Evolutionary conservation across 352 stramenopile genomes (phyloP).

Genomic region (Plasmopara muralis): DNA sequence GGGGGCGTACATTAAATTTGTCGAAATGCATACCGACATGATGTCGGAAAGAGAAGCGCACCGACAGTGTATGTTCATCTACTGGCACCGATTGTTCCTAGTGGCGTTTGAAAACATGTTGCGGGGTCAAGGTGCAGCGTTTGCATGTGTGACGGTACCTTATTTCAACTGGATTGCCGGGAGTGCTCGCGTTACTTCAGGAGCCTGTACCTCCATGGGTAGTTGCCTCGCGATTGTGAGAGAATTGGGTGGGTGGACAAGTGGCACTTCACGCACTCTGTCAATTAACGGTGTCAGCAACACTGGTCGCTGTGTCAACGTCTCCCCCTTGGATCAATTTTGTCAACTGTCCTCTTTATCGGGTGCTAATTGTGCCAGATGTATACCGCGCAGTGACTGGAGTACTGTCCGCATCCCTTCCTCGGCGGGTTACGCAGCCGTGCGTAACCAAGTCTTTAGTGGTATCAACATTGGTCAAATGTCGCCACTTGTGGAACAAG

Average conservation of each 20-base stretch:
- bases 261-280: conserved; percentile 19
- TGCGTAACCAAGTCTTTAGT: conserved; percentile 44
- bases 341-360: conserved; percentile 29
- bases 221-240: conserved; percentile 37
- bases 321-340: conserved; percentile 44
- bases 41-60: conserved; percentile 48
- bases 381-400: conserved; percentile 49
- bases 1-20: conserved; percentile 51
- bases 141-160: conserved; percentile 67
- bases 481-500: conserved; percentile 35
- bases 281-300: conserved; percentile 46
- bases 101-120: conserved; percentile 81
- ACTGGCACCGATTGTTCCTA: conserved; percentile 72
- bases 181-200: conserved; percentile 30
- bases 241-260: conserved; percentile 35
- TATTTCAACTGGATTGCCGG: conserved; percentile 75
- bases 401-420: conserved; percentile 22
- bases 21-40: conserved; percentile 64
- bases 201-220: conserved; percentile 42
- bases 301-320: conserved; percentile 33
- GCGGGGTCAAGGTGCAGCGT: conserved; percentile 39
- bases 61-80: conserved; percentile 73
- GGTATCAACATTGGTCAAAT: conserved; percentile 52
- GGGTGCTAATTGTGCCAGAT: conserved; percentile 30
- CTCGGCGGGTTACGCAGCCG: conserved; percentile 34